A percentile compares a stretch with the other conserved stretches of the same genome.
These are phyloP conservation scores for Debaryomyces prosopidis DNA, from an alignment of 805 yeast genomes.

Conservation along the genomic window DNA sequence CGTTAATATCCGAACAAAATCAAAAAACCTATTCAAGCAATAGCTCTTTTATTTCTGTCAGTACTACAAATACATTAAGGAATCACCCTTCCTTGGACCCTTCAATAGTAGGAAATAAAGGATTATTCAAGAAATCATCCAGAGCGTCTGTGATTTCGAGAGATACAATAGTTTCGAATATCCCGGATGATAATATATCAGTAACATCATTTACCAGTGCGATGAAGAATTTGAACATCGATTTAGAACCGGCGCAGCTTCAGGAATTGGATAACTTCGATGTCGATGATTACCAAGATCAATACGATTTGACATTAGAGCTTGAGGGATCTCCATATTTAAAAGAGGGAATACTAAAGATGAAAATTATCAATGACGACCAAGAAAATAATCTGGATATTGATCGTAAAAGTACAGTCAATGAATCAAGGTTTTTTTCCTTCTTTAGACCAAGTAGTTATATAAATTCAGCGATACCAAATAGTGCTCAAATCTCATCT, in stretches of 20 bases:
- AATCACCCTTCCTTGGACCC: conserved; percentile 29
- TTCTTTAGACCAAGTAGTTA: conserved; percentile 21
- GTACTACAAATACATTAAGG: conserved; percentile 14
- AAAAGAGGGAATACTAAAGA: conserved; percentile 66
- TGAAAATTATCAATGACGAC: conserved; percentile 38
- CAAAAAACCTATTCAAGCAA: conserved; percentile 20
- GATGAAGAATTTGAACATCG: conserved; percentile 20
- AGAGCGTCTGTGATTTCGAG: conserved; percentile 33
- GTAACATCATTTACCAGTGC: conserved; percentile 34
- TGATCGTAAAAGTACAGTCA: conserved; percentile 10
- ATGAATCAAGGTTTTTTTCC: conserved; percentile 22
- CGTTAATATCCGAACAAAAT: conserved; percentile 32
- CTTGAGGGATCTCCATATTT: conserved; percentile 75
- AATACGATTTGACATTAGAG: conserved; percentile 61
- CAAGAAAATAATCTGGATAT: conserved; percentile 24
- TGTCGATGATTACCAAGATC: conserved; percentile 43
- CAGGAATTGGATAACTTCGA: conserved; percentile 37
- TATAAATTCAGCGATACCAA: neutral
- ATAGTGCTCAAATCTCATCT: neutral
- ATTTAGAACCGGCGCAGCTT: conserved; percentile 14
- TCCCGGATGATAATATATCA: conserved; percentile 31
- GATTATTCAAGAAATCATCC: conserved; percentile 23
- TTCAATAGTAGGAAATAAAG: conserved; percentile 13
- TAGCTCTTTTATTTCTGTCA: conserved; percentile 8
- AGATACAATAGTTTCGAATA: conserved; percentile 23